phyloP scores from a whole-genome alignment of 176 grass and related monocot genomes.

The Dendrocalamus sinicus region DNA sequence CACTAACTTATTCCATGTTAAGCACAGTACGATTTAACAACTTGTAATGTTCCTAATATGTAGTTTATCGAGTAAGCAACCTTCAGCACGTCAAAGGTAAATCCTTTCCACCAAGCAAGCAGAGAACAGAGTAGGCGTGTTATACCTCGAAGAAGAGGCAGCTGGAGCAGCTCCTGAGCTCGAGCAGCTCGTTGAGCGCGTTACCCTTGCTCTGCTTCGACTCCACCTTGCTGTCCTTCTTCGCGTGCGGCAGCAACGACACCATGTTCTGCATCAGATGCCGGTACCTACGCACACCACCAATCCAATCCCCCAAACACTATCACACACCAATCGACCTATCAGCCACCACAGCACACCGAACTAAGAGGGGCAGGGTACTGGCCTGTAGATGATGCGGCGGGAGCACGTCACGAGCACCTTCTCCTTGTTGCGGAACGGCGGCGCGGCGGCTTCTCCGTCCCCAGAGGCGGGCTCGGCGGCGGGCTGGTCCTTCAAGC shows the following conservation, averaged over 20 bases:
- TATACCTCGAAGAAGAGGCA: conserved; percentile 89
- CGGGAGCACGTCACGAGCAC: conserved; percentile 85
- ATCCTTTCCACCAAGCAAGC: not conserved
- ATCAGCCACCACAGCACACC: not conserved
- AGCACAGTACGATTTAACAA: not conserved
- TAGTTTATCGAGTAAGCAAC: not conserved
- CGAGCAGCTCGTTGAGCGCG: conserved; percentile 84
- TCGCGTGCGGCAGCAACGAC: conserved; percentile 77
- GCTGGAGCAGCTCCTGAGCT: conserved; percentile 84
- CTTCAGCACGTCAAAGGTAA: not conserved
- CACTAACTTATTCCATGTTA: not conserved
- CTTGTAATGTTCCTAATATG: not conserved
- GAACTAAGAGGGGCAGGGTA: not conserved
- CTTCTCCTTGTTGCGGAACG: conserved; percentile 93
- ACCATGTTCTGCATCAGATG: conserved; percentile 86
- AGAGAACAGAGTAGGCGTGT: not conserved
- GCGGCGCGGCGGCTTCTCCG: not conserved
- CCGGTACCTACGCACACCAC: conserved; percentile 61
- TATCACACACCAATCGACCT: not conserved
- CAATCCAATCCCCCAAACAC: not conserved
- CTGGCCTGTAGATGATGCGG: conserved; percentile 76
- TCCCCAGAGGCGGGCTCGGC: conserved; percentile 17
- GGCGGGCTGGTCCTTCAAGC: conserved; percentile 65
- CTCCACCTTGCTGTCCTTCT: conserved; percentile 97
- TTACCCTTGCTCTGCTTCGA: conserved; percentile 85